Conservation (phyloP, 345 rosid species). For the Euphorbia peplus region DNA sequence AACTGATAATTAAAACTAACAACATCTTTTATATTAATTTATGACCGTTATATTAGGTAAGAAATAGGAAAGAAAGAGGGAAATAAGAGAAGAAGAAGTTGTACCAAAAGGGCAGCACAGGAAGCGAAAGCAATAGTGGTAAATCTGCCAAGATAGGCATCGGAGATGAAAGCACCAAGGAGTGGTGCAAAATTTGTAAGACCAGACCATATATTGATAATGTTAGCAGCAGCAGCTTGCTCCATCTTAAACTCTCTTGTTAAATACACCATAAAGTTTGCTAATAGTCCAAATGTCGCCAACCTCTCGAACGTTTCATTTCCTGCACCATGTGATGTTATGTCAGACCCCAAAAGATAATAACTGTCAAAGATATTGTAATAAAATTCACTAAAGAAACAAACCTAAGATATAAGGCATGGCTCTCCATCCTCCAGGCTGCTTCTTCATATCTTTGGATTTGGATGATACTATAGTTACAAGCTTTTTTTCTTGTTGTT, state of each 20-base stretch:
- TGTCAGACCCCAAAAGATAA: background rate
- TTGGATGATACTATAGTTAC: constrained; percentile 1
- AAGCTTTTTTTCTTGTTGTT: constrained; percentile 7
- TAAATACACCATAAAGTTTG: constrained; percentile 40
- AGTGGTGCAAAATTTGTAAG: constrained; percentile 36
- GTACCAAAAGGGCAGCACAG: constrained; percentile 49
- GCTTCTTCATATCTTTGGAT: constrained; percentile 23
- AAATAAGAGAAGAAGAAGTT: background rate
- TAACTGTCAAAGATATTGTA: no score
- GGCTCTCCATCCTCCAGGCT: constrained; percentile 78
- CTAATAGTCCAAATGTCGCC: constrained; percentile 36
- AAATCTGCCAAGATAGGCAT: constrained; percentile 25
- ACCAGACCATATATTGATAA: constrained; percentile 38
- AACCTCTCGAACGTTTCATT: constrained; percentile 52
- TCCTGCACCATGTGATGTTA: constrained; percentile 19
- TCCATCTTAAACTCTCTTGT: constrained; percentile 28
- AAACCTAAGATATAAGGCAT: constrained; percentile 76
- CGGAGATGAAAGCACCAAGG: constrained; percentile 33
- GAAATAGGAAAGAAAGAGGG: background rate
- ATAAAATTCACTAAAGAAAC: background rate
- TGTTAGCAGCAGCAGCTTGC: constrained; percentile 36
- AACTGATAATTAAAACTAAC: no score
- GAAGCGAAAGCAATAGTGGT: constrained; percentile 26
- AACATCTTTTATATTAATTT: no score
- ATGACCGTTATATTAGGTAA: no score